Conservation (phyloP, 2,329 filamentous ascomycete species). For the Diaporthe caulivora region DNA sequence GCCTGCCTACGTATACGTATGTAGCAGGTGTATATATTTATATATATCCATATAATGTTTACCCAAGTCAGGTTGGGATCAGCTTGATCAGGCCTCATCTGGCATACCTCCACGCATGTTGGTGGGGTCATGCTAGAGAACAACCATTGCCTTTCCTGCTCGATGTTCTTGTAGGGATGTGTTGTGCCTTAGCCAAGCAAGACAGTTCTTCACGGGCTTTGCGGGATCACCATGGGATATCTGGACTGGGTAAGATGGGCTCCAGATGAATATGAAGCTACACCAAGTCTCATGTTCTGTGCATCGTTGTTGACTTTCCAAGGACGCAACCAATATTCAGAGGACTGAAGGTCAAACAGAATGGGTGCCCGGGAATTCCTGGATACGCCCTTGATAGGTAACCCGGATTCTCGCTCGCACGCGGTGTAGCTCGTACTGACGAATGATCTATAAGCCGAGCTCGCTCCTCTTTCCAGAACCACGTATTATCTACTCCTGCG, state of each 20-base stretch:
- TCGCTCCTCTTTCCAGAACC: no score
- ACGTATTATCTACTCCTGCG: no score
- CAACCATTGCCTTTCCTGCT: background rate
- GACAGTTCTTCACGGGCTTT: background rate
- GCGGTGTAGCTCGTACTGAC: no score
- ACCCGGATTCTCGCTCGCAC: no score
- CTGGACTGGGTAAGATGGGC: background rate
- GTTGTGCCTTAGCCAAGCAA: background rate
- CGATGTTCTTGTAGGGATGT: background rate
- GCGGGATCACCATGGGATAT: background rate
- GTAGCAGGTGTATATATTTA: conserved; percentile 36
- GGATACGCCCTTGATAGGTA: no score
- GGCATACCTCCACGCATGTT: background rate
- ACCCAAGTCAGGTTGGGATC: conserved; percentile 21
- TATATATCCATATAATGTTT: conserved; percentile 35
- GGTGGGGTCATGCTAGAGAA: background rate
- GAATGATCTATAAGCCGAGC: no score
- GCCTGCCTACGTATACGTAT: conserved; percentile 36
- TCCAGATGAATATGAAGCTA: background rate
- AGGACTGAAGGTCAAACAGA: no score
- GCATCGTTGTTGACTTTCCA: no score
- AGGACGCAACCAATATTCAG: background rate
- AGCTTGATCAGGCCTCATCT: background rate
- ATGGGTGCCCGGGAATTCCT: no score
- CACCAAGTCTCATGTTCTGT: background rate